These are phyloP conservation scores for Geranium incanum DNA, from an alignment of 441 rosid species.

Conservation along the genomic window DNA sequence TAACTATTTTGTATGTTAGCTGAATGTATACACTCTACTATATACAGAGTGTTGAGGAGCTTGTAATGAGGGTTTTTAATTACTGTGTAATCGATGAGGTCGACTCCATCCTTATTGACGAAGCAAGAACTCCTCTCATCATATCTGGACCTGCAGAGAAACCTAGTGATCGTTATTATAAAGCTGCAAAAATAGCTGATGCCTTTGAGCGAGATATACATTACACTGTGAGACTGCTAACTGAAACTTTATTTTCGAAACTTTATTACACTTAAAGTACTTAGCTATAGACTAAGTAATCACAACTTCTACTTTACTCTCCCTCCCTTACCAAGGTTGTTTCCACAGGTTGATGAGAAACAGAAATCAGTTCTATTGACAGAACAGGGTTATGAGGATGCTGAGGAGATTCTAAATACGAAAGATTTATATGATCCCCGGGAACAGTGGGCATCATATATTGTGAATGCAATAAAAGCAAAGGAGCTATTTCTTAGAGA, in stretches of 20 bases:
- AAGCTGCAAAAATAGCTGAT: conserved; percentile 84
- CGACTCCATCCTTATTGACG: conserved; percentile 95
- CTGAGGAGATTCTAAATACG: conserved; percentile 81
- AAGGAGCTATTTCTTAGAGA: conserved; percentile 89
- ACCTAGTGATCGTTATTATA: conserved; percentile 85
- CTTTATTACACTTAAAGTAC: neutral
- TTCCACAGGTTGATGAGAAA: conserved; percentile 85
- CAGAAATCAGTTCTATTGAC: conserved; percentile 84
- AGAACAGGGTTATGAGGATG: conserved; percentile 95
- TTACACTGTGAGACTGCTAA: conserved; percentile 60
- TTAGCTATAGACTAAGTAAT: neutral
- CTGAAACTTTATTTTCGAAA: neutral
- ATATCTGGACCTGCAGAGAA: conserved; percentile 94
- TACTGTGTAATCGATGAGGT: conserved; percentile 93
- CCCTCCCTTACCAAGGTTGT: conserved; percentile 17
- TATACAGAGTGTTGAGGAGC: conserved; percentile 85
- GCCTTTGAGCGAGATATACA: conserved; percentile 89
- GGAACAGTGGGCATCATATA: conserved; percentile 88
- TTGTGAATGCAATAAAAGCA: conserved; percentile 90
- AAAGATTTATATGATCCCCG: conserved; percentile 97
- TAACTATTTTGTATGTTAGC: conserved; percentile 18
- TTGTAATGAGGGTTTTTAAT: conserved; percentile 82
- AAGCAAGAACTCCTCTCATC: conserved; percentile 96
- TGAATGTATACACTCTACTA: conserved; percentile 33
- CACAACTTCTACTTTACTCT: neutral